phyloP scores from a whole-genome alignment of 2,329 filamentous ascomycete species.

The Nemania sp. region DNA sequence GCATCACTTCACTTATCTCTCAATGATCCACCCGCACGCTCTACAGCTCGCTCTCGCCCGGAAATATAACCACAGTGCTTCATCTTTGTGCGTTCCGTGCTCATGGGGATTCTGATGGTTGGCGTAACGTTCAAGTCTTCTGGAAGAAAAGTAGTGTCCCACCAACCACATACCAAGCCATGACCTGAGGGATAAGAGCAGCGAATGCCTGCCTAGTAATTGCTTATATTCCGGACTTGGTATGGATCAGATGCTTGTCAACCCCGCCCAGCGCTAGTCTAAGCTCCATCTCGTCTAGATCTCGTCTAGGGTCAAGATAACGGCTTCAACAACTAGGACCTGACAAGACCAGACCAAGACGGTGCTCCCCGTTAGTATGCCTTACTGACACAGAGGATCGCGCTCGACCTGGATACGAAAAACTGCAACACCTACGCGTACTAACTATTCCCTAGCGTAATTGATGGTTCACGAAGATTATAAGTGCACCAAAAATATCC shows the following conservation, averaged over 20 bases:
- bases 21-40: not conserved
- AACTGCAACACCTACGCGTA: not conserved
- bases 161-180: not conserved
- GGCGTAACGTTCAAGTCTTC: constrained; percentile 2
- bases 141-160: constrained; percentile 8
- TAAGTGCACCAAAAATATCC: not conserved
- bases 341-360: not conserved
- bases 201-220: constrained; percentile 5
- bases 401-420: constrained; percentile 1
- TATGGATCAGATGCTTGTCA: not conserved
- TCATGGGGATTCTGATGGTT: not conserved
- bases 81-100: not conserved
- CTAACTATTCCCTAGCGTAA: not conserved
- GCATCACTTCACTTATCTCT: not conserved
- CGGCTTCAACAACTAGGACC: constrained; percentile 11
- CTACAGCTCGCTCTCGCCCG: not conserved
- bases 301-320: constrained; percentile 29
- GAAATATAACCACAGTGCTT: not conserved
- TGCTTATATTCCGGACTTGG: constrained; percentile 5
- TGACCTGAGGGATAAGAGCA: not conserved
- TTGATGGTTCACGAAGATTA: not conserved
- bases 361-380: constrained; percentile 9
- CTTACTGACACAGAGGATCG: not conserved
- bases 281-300: constrained; percentile 24
- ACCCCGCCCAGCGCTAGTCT: constrained; percentile 12